Conservation (phyloP, 352 stramenopile genomes). For the Thraustotheca clavata region DNA sequence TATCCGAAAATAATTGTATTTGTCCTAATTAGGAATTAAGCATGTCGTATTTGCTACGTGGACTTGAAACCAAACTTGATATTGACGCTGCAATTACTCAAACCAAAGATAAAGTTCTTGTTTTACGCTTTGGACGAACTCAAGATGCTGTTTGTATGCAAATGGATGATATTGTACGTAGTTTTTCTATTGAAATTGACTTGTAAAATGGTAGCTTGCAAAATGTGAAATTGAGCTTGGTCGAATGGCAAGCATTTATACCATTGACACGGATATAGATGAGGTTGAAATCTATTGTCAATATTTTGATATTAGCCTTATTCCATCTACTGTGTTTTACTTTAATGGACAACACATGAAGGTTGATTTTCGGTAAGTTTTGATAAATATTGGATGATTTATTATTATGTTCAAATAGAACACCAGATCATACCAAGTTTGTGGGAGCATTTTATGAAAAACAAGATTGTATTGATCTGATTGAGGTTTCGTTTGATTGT, state of each 20-base stretch:
- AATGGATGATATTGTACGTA: conserved; percentile 72
- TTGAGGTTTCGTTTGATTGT: conserved; percentile 40
- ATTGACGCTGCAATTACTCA: conserved; percentile 69
- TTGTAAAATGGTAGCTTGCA: conserved; percentile 37
- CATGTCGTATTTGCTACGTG: conserved; percentile 68
- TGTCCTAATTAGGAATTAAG: not conserved
- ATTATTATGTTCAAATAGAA: conserved; percentile 36
- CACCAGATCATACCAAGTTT: conserved; percentile 82
- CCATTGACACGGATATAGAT: conserved; percentile 60
- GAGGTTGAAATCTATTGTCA: conserved; percentile 64
- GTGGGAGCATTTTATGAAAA: conserved; percentile 69
- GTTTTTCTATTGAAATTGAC: not conserved
- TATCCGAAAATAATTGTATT: too few relatives aligned
- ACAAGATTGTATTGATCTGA: conserved; percentile 80
- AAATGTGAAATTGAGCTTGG: conserved; percentile 70
- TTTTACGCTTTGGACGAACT: conserved; percentile 68
- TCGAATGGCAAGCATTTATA: conserved; percentile 63
- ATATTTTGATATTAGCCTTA: conserved; percentile 85
- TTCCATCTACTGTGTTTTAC: conserved; percentile 81
- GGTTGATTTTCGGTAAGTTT: conserved; percentile 81
- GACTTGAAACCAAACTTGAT: conserved; percentile 44
- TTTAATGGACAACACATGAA: conserved; percentile 86
- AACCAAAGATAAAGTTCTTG: conserved; percentile 75
- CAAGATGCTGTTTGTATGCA: conserved; percentile 66
- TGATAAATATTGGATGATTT: too few relatives aligned